Conservation (phyloP, 192 early-diverging fungal species). For the Coemansia furcata region DNA sequence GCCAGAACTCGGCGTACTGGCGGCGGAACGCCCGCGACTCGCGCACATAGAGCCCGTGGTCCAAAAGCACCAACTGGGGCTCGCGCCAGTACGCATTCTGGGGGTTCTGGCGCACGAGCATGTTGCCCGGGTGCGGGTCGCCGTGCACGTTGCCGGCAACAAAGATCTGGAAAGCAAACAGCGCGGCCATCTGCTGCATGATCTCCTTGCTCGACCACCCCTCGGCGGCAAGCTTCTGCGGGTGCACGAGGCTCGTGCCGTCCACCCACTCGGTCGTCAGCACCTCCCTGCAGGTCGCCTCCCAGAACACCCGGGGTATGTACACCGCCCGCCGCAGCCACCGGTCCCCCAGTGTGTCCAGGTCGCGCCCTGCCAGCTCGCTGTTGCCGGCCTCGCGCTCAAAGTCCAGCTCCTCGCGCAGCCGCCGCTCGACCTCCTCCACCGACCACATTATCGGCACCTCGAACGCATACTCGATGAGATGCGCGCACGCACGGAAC, state of each 20-base stretch:
- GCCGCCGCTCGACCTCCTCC: slow-evolving; percentile 67
- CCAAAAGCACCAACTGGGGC: slow-evolving; percentile 77
- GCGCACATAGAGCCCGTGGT: slow-evolving; percentile 90
- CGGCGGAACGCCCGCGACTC: slow-evolving; percentile 65
- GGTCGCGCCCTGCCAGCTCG: slow-evolving; percentile 56
- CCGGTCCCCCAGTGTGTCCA: slow-evolving; percentile 52
- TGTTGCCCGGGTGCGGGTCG: slow-evolving; percentile 84
- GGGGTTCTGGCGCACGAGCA: slow-evolving; percentile 73
- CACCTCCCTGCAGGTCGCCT: slow-evolving; percentile 65
- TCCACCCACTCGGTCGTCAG: slow-evolving; percentile 91
- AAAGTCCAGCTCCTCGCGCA: slow-evolving; percentile 87
- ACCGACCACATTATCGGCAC: slow-evolving; percentile 78
- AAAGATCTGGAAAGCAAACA: slow-evolving; percentile 88
- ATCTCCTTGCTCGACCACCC: slow-evolving; percentile 48
- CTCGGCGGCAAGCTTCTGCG: slow-evolving; percentile 23
- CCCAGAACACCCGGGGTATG: slow-evolving; percentile 76
- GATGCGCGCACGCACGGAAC: slow-evolving; percentile 58
- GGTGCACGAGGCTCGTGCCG: slow-evolving; percentile 69
- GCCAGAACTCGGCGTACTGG: slow-evolving; percentile 86
- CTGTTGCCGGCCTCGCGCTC: slow-evolving; percentile 80
- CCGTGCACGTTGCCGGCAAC: slow-evolving; percentile 83
- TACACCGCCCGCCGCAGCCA: slow-evolving; percentile 58
- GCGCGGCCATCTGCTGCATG: slow-evolving; percentile 72
- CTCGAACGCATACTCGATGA: slow-evolving; percentile 78
- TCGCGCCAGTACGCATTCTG: slow-evolving; percentile 16